Evolutionary conservation across 2,329 filamentous ascomycete genomes (phyloP), one percentile per base, ranked within the genome.

Genomic region (Cryoendolithus antarcticus): DNA sequence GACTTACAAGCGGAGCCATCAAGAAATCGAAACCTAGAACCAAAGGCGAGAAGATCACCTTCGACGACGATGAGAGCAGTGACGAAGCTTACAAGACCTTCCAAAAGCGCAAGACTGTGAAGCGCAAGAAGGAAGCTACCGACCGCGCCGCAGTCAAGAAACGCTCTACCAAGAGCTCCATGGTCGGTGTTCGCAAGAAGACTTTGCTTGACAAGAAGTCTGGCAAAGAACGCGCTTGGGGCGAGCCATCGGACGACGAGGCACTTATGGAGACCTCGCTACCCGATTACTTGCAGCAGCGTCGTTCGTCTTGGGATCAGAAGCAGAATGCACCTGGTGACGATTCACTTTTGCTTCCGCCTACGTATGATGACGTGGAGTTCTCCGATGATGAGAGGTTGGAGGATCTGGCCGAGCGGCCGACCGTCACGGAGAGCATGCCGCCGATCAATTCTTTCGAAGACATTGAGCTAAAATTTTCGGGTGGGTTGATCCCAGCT

Each of bases 401-500:
- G 28, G 74, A 74, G 44, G 65, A 75, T 8, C 57, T 85, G 9
- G 64, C 71, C 39, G 79, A 88, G 56, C 79, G 78, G 38, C 89
- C 89, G 0, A 63, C 72, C 2, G 82, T 96, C 38, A 61, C 63
- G 57, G 71, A 51, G 2, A 63, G 82, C 38, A 77, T 74, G 37
- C 79, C 83, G 0, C 80, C 74, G 28, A 38, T 44, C 6, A 72
- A 80, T 9, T 67, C 70, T 0, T 88, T 91, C 59, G 69, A 79
- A 50, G 84, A 93, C 46, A 80, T 94, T 34, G 67, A 75, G 34
- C 67, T 96, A 15, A 72, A 74, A 9, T 77, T 79, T 48, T 93
- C 88, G 1, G 73, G 76, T 1, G 89, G 88, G 0, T 56, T 86
- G 3, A 86, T 98, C 30, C 91, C 91, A 0, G 86, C 84, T 0